Evolutionary conservation across 192 early-diverging fungal genomes (phyloP), one percentile per base, ranked within the genome.

Genomic region (Umbelopsis vinacea): DNA sequence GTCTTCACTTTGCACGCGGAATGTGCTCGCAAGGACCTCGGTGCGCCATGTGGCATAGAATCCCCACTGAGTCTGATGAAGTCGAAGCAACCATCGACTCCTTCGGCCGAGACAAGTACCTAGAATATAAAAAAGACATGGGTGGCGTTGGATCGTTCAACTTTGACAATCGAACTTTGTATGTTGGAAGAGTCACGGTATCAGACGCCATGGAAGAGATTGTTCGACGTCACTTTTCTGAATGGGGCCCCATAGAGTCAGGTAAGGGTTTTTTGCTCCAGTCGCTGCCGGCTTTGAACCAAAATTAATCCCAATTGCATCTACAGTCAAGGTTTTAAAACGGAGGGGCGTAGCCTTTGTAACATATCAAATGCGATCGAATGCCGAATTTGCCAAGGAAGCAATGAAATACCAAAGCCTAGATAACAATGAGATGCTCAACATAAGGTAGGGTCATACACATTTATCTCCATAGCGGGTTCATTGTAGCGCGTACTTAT

Each of bases 321-420:
- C 66, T 38, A 68, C 68, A 93, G 91, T 95, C 37, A 86, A 89
- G 66, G 72, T 94, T 7, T 76, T 96, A 17, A 77, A 77, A 24
- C 77, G 84, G 26, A 93, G 92, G 60, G 90, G 87, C 8, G 92
- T 95, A 17, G 94, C 93, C 0, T 96, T 95, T 82, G 90, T 96
- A 17, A 89, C 90, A 26, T 96, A 92, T 79, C 83, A 85, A 69
- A 79, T 74, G 45, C 80, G 92, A 37, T 67, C 85, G 37, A 89
- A 84, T 70, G 94, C 94, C 23, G 94, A 96, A 82, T 95, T 96
- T 84, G 94, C 94, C 11, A 92, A 90, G 68, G 94, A 95, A 74
- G 94, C 94, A 8, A 96, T 96, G 94, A 83, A 84, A 55, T 85
- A 88, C 46, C 94, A 96, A 54, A 85, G 88, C 23, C 71, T 96